Conservation (phyloP, 495 filamentous ascomycete genomes). For the Penicillium paradoxum region DNA sequence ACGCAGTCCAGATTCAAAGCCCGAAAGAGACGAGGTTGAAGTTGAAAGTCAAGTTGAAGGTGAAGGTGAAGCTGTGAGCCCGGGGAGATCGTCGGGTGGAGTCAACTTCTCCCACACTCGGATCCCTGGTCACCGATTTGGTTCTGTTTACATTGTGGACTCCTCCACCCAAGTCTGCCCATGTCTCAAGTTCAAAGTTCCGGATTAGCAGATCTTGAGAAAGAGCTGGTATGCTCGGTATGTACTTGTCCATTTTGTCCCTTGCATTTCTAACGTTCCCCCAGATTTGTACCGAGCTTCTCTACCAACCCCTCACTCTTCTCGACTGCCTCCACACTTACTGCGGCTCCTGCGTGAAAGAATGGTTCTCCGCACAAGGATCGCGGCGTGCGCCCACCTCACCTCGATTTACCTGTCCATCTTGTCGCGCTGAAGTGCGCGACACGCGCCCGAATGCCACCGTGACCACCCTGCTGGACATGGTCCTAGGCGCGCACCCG, state of each 20-base stretch:
- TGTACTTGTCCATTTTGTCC: slow-evolving; percentile 32
- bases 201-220: slow-evolving; percentile 62
- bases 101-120: slow-evolving; percentile 4
- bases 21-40: neutral
- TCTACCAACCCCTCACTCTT: slow-evolving; percentile 91
- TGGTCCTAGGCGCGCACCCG: slow-evolving; percentile 68
- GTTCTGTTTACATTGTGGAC: neutral
- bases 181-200: slow-evolving; percentile 29
- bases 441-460: slow-evolving; percentile 80
- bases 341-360: slow-evolving; percentile 88
- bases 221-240: slow-evolving; percentile 89
- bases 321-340: slow-evolving; percentile 97
- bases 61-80: slow-evolving; percentile 7
- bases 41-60: neutral
- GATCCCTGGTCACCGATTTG: slow-evolving; percentile 11
- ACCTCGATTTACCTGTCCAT: slow-evolving; percentile 76
- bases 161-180: neutral
- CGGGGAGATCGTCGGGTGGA: slow-evolving; percentile 4
- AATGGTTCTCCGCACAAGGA: slow-evolving; percentile 75
- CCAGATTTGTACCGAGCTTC: slow-evolving; percentile 93
- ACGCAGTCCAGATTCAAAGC: neutral
- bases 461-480: slow-evolving; percentile 76
- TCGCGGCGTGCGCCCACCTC: slow-evolving; percentile 43
- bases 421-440: slow-evolving; percentile 80
- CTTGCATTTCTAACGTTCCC: slow-evolving; percentile 13